phyloP scores from a whole-genome alignment of 2,329 filamentous ascomycete species.

The Leptographium lundbergii region DNA sequence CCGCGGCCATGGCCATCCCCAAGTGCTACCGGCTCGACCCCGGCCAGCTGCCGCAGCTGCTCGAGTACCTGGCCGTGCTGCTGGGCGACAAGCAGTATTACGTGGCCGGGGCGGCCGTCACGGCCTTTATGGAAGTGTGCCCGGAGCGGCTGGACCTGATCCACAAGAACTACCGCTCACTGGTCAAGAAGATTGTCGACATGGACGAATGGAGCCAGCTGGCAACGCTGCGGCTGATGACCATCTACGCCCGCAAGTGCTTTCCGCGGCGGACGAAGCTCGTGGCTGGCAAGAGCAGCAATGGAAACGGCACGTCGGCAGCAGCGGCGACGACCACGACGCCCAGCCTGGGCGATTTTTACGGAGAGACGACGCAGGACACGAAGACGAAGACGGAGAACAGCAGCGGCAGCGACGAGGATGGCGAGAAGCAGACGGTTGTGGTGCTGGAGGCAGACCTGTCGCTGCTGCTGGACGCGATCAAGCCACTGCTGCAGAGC shows the following conservation, averaged over 20 bases:
- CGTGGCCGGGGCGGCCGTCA: conserved; percentile 87
- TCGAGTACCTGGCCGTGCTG: conserved; percentile 67
- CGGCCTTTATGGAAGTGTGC: conserved; percentile 79
- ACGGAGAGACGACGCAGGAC: conserved; percentile 53
- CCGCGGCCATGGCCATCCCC: conserved; percentile 83
- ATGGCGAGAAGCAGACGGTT: conserved; percentile 36
- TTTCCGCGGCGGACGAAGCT: conserved; percentile 61
- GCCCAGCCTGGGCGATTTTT: conserved; percentile 58
- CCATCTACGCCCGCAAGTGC: conserved; percentile 71
- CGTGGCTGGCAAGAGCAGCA: conserved; percentile 14
- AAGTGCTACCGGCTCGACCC: conserved; percentile 93
- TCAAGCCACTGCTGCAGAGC: conserved; percentile 77
- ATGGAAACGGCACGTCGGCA: neutral
- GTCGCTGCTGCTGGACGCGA: conserved; percentile 63
- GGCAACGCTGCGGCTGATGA: conserved; percentile 69
- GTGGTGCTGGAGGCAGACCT: conserved; percentile 69
- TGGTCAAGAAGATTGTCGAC: conserved; percentile 85
- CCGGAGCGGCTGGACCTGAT: conserved; percentile 79
- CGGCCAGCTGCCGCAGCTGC: conserved; percentile 67
- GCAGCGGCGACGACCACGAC: conserved; percentile 20
- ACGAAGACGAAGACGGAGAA: neutral
- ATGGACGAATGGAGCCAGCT: conserved; percentile 99
- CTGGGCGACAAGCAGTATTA: conserved; percentile 90
- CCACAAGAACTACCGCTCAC: conserved; percentile 73
- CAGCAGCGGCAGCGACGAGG: conserved; percentile 11